Conservation (phyloP, 257 asterid genomes). For the Solanum raphanifolium region DNA sequence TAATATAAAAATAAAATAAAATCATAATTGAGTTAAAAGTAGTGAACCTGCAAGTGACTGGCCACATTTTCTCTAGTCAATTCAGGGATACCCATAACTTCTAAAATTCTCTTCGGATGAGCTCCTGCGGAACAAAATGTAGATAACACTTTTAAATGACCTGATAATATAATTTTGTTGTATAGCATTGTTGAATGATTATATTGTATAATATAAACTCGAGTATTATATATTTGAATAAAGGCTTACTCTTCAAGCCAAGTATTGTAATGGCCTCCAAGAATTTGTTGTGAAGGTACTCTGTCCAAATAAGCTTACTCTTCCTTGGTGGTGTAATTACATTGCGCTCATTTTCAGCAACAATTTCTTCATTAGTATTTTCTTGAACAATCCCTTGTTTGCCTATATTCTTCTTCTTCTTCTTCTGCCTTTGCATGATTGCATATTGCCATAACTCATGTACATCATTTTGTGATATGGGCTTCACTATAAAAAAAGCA, state of each 20-base stretch:
- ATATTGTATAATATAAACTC: neutral
- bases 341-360: neutral
- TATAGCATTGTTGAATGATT: neutral
- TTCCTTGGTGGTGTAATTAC: conserved; percentile 4
- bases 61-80: conserved; percentile 55
- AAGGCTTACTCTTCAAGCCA: conserved; percentile 46
- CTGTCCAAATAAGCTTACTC: conserved; percentile 44
- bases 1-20: too few relatives aligned
- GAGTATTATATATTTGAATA: neutral
- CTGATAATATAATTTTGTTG: too few relatives aligned
- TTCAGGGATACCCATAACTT: conserved; percentile 42
- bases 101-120: conserved; percentile 39
- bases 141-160: neutral
- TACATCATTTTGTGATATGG: conserved; percentile 27
- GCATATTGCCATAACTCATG: conserved; percentile 46
- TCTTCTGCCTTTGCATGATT: conserved; percentile 7
- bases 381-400: neutral
- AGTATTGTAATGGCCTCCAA: conserved; percentile 45
- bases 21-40: neutral
- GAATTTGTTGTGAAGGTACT: conserved; percentile 44
- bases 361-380: neutral
- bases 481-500: conserved; percentile 33
- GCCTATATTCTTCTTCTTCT: neutral
- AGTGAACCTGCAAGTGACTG: conserved; percentile 58
- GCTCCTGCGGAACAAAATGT: neutral